Conservation (phyloP, 768 basidiomycete genomes). For the Psilocybe azurescens region DNA sequence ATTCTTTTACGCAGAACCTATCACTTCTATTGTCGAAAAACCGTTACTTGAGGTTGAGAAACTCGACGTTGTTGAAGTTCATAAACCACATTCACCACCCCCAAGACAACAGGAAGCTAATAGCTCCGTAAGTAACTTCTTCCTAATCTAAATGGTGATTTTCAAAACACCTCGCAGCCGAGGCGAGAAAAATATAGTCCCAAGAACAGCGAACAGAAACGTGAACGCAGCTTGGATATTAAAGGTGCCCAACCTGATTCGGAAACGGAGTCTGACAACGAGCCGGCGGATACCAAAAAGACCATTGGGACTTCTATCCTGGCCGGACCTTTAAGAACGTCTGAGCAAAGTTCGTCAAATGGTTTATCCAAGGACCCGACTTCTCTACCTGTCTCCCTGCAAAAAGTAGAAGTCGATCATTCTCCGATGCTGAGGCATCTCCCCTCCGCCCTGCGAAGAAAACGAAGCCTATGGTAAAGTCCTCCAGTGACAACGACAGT, state of each 20-base stretch:
- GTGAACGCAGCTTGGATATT: neutral
- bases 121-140: slow-evolving; percentile 21
- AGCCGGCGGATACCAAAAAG: slow-evolving; percentile 11
- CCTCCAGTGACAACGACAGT: slow-evolving; percentile 61
- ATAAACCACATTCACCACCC: neutral
- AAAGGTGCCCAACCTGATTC: slow-evolving; percentile 41
- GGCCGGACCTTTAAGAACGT: slow-evolving; percentile 13
- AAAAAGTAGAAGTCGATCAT: slow-evolving; percentile 35
- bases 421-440: slow-evolving; percentile 62
- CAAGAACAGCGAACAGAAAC: slow-evolving; percentile 12
- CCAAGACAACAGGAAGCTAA: slow-evolving; percentile 2
- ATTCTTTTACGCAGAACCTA: slow-evolving; percentile 47
- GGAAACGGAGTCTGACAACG: slow-evolving; percentile 52
- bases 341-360: slow-evolving; percentile 4
- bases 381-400: slow-evolving; percentile 10
- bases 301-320: neutral
- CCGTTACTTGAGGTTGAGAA: slow-evolving; percentile 43
- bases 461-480: slow-evolving; percentile 43
- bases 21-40: slow-evolving; percentile 50
- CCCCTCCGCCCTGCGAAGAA: slow-evolving; percentile 55
- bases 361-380: slow-evolving; percentile 17
- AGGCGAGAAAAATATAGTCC: slow-evolving; percentile 7
- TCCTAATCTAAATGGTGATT: slow-evolving; percentile 4
- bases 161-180: slow-evolving; percentile 3
- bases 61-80: slow-evolving; percentile 13